phyloP scores from a whole-genome alignment of 371 early-diverging fungal species.

The Phascolomyces articulosus region DNA sequence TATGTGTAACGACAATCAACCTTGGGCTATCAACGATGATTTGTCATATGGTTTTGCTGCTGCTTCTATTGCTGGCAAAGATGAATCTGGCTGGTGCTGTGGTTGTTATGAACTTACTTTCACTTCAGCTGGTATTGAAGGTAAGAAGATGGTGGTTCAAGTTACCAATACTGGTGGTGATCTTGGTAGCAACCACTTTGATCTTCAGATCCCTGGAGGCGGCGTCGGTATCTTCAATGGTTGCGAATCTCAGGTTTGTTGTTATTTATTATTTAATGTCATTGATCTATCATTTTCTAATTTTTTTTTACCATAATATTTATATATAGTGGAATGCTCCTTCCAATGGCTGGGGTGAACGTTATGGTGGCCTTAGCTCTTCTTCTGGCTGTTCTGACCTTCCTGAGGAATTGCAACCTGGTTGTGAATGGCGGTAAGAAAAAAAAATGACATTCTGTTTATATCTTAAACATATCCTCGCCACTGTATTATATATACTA shows the following conservation, averaged over 20 bases:
- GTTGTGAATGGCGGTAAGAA: constrained; percentile 47
- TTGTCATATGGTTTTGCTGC: constrained; percentile 55
- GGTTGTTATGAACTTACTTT: constrained; percentile 52
- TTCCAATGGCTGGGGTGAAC: constrained; percentile 40
- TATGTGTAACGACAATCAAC: constrained; percentile 51
- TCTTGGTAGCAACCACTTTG: constrained; percentile 42
- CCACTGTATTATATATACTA: too few species aligned
- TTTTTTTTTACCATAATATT: too few species aligned
- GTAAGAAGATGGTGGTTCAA: constrained; percentile 52
- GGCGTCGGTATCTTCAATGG: constrained; percentile 53
- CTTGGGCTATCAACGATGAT: constrained; percentile 40
- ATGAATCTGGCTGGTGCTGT: constrained; percentile 44
- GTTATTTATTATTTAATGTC: neutral
- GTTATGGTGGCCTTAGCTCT: constrained; percentile 42
- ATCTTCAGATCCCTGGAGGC: constrained; percentile 52
- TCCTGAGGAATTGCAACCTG: constrained; percentile 41
- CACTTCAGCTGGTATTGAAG: constrained; percentile 31
- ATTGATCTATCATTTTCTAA: neutral
- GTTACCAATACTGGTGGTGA: constrained; percentile 53
- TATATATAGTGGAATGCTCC: constrained; percentile 33
- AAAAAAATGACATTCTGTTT: too few species aligned
- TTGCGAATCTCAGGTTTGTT: constrained; percentile 24
- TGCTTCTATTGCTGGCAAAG: constrained; percentile 30
- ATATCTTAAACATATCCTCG: too few species aligned
- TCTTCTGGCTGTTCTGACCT: constrained; percentile 30